Percentiles rank a stretch among this genome's conserved stretches.
Evolutionary conservation across 345 rosid genomes (phyloP).

Genomic region (Citrus maxima): DNA sequence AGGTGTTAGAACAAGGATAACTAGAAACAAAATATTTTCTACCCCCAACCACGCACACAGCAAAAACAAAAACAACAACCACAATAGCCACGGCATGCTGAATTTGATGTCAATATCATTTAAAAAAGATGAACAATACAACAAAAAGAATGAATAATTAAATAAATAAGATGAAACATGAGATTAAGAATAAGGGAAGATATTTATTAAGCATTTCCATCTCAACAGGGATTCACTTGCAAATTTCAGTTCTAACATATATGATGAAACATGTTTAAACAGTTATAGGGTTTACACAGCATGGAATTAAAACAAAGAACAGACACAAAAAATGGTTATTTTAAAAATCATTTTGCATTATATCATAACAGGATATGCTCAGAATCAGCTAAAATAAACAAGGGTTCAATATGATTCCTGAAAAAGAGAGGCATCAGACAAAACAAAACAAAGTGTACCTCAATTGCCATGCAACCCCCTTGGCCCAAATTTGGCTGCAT

Average conservation of each 20-base stretch:
- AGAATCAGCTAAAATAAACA: neutral
- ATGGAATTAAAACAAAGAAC: neutral
- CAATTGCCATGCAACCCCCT: constrained; percentile 99
- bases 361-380: neutral
- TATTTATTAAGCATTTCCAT: neutral
- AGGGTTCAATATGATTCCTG: neutral
- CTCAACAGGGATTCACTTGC: neutral
- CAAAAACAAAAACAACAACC: neutral
- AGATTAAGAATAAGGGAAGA: neutral
- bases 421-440: neutral
- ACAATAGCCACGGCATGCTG: neutral
- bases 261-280: neutral
- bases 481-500: constrained; percentile 98
- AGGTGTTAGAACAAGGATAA: neutral
- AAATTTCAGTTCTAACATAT: neutral
- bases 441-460: constrained; percentile 43
- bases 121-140: neutral
- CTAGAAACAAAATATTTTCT: neutral
- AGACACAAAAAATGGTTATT: neutral
- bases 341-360: neutral
- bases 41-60: too few relatives aligned
- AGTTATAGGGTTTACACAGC: neutral
- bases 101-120: neutral
- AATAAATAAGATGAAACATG: too few relatives aligned
- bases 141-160: too few relatives aligned